Conservation (phyloP, 768 basidiomycete species). For the Hygrophorus pudorinus region DNA sequence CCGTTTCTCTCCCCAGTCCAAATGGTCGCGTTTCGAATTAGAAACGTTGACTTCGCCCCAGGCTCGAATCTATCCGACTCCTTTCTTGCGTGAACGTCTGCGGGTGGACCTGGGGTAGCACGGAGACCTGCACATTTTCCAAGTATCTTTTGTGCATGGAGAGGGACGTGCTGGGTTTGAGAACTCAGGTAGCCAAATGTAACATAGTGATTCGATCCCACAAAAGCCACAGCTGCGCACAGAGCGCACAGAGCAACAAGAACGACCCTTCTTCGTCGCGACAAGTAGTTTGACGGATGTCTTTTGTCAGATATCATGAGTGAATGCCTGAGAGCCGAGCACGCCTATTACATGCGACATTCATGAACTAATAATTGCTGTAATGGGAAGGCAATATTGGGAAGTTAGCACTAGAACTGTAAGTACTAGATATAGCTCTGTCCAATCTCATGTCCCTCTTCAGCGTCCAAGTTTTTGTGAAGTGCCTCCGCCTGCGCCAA, state of each 20-base stretch:
- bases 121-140: constrained; percentile 43
- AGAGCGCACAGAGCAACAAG: background rate
- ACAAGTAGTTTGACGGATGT: constrained; percentile 6
- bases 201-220: no score
- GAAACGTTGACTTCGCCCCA: constrained; percentile 48
- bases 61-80: constrained; percentile 56
- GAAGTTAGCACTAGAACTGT: no score
- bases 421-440: no score
- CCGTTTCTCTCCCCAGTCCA: constrained; percentile 51
- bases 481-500: no score
- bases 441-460: constrained; percentile 1
- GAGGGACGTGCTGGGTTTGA: constrained; percentile 6
- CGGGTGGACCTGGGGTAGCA: constrained; percentile 32
- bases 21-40: constrained; percentile 64
- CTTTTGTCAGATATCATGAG: constrained; percentile 1
- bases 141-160: constrained; percentile 24
- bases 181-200: background rate
- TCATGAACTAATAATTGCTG: no score
- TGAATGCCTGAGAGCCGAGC: no score
- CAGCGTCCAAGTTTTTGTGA: no score
- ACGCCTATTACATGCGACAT: no score
- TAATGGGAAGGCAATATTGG: no score
- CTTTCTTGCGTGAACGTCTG: constrained; percentile 29
- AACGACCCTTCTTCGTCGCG: background rate
- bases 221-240: background rate